Base-by-base conservation (phyloP, 1,284 basidiomycete species). In the Lentinula novae-zelandiae region DNA sequence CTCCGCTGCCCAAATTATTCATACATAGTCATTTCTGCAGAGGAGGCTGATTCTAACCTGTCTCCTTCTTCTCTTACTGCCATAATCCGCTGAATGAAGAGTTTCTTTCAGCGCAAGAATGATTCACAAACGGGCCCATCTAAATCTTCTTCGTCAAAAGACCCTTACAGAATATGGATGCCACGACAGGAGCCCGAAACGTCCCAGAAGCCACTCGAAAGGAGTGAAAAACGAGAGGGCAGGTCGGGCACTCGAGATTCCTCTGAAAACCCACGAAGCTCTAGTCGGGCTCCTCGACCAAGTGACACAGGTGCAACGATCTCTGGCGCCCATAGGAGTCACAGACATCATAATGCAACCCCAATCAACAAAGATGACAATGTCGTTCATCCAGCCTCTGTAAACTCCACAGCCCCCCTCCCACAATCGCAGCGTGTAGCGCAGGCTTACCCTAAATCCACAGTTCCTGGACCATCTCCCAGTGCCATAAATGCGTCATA, bases 101-200 rank as follows among this genome's bases (percentile, higher is more conserved):
- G 72, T 75, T 77, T 80, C 72, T 78, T 80, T 68, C 76, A 76
- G 70, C 77, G 78, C 65, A 75, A 72, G 67, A 72, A 73, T 68
- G 78, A 79, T 66, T 73, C 73, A 71, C 68, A 72, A 48, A 50
- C 62, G 49, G 53, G 34, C 27, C 42, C 40, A 62, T 72, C 69
- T 62, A 76, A 75, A 71, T 69, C 73, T 67, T 67, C 71, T 64
- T 67, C 36, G 22, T 42, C 73, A 63, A 73, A 71, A 68, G 75
- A 75, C 61, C 64, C 71, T 40, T 72, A 72, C 65, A 74, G 73
- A 61, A 57, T 64, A 50, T 65, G 63, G 64, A 57, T 58, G 20
- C 66, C 53, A 56, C 61, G 17, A 50, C 63, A 53, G 57, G 49
- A 60, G 53, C 48, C 58, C 36, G 60, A 56, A 36, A 12, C 57